A percentile compares a stretch with the other conserved stretches of the same genome.
phyloP scores from a whole-genome alignment of 2,329 filamentous ascomycete species.

The Periconia sp. region DNA sequence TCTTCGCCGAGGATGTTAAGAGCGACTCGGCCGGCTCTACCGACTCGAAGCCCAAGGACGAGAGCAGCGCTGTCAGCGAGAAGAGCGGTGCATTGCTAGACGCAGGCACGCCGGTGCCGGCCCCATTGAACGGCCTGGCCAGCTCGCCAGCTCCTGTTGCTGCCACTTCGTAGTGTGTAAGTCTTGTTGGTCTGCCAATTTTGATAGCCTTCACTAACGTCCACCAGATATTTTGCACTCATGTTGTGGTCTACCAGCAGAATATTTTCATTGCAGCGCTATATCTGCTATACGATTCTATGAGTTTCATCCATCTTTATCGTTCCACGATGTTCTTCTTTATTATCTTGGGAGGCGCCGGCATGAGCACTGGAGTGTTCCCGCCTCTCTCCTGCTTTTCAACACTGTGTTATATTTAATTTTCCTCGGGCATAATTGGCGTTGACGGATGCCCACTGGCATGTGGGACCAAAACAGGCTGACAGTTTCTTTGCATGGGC shows the following conservation, averaged over 20 bases:
- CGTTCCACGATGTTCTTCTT: too few species aligned
- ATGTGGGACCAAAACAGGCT: conserved; percentile 22
- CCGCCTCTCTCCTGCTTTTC: background rate
- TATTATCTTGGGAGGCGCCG: too few species aligned
- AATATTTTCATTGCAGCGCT: too few species aligned
- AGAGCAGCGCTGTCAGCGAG: conserved; percentile 62
- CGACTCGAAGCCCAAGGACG: conserved; percentile 59
- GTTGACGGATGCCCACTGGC: conserved; percentile 20
- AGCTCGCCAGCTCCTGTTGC: conserved; percentile 55
- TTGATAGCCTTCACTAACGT: background rate
- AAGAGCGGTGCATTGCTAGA: conserved; percentile 59
- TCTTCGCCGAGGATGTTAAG: conserved; percentile 62
- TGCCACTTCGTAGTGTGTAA: conserved; percentile 17
- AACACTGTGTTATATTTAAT: conserved; percentile 10
- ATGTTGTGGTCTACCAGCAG: too few species aligned
- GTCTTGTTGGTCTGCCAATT: background rate
- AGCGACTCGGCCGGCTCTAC: conserved; percentile 58
- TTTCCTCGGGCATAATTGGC: conserved; percentile 23
- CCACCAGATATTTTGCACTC: too few species aligned
- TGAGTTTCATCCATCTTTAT: too few species aligned
- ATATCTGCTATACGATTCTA: too few species aligned
- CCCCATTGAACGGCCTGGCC: conserved; percentile 45
- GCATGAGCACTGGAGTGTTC: background rate
- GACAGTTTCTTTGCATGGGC: conserved; percentile 11
- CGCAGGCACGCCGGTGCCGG: conserved; percentile 46